Base-by-base conservation (phyloP, 805 yeast species). In the Aciculoconidium aculeatum region DNA sequence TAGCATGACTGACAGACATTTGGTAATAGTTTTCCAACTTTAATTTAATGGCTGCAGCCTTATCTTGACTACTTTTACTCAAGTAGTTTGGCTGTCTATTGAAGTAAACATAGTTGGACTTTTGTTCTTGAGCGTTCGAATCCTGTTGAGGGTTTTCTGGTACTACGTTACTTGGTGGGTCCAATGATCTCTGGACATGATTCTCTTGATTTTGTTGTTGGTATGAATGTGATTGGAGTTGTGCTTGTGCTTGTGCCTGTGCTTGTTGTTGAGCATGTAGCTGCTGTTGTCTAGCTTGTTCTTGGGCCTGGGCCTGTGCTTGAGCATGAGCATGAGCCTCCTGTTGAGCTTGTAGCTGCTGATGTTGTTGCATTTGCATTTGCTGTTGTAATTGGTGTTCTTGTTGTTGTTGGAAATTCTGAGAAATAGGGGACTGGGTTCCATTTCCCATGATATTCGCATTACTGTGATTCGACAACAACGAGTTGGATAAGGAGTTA, bases 1-100 rank as follows among this genome's bases (percentile, higher is more conserved):
- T 87, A 0, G 98, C 97, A 53, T 87, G 94, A 31, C 75, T 73
- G 16, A 88, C 94, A 11, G 88, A 77, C 53, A 83, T 75, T 40
- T 85, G 85, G 58, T 86, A 87, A 51, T 75, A 84, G 49, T 85
- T 85, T 51, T 87, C 95, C 27, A 87, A 62, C 41, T 79, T 78
- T 37, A 87, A 65, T 54, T 85, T 86, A 24, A 84, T 77, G 2
- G 90, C 84, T 0, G 94, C 77, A 0, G 95, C 86, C 44, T 76
- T 77, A 45, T 87, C 95, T 45, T 82, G 94, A 0, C 92, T 69
- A 5, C 68, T 47, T 42, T 80, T 77, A n/a, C 82, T 71, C 44
- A 86, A 67, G 45, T 71, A 59, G 40, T 81, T 87, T 1, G 96
- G 95, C 45, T 82, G 86, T 34, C 95, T 72, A 42, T 79, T 86